These are phyloP conservation scores for Bodo saltans DNA, from an alignment of 78 protist species.

Conservation along the genomic window DNA sequence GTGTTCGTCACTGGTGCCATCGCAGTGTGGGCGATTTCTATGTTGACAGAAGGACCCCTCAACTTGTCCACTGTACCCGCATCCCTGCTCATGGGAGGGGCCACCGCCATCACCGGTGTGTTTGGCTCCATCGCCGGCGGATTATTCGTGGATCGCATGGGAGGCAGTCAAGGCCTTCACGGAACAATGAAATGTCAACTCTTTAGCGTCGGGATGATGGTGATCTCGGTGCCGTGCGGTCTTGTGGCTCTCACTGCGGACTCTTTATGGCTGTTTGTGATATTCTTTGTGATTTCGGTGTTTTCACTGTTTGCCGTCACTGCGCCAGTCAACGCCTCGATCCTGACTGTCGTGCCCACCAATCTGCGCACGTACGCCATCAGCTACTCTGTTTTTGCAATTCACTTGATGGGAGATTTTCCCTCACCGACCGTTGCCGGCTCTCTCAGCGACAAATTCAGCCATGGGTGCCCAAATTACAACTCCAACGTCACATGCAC, in stretches of 20 bases:
- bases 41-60: background rate
- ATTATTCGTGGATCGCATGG: background rate
- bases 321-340: conserved; percentile 25
- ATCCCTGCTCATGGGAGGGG: background rate
- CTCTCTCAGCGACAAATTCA: background rate
- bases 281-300: background rate
- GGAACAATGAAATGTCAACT: background rate
- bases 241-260: background rate
- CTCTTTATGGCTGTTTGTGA: background rate
- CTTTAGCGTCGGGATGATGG: background rate
- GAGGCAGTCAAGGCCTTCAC: conserved; percentile 3
- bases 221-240: conserved; percentile 12
- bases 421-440: conserved; percentile 37
- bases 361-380: conserved; percentile 30
- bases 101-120: conserved; percentile 20
- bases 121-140: conserved; percentile 23
- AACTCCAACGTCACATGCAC: background rate
- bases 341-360: conserved; percentile 5
- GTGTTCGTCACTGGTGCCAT: conserved; percentile 24
- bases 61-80: background rate
- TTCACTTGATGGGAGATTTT: conserved; percentile 34
- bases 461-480: background rate
- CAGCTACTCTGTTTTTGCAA: background rate
- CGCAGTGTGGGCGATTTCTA: conserved; percentile 14
- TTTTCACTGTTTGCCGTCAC: conserved; percentile 19